Percentiles rank a stretch among this genome's conserved stretches.
phyloP scores from a whole-genome alignment of 371 early-diverging fungal genomes.

The Nosema muscidifuracis region DNA sequence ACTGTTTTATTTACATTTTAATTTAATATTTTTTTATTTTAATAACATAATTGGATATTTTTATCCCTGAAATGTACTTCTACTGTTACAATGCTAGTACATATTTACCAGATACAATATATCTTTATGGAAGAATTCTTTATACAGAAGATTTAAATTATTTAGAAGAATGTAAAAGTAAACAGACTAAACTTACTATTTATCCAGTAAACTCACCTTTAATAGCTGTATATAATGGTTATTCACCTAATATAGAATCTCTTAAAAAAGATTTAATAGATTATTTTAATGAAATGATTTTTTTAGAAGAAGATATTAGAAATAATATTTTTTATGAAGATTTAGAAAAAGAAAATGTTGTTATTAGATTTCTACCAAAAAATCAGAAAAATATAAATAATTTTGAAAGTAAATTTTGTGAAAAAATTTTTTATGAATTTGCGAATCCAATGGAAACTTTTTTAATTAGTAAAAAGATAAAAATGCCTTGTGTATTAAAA shows the following conservation, averaged over 20 bases:
- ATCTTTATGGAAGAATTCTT: neutral
- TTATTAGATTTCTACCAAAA: slow-evolving; percentile 28
- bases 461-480: slow-evolving; percentile 58
- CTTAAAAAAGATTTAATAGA: neutral
- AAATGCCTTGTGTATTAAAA: slow-evolving; percentile 49
- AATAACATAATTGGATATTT: neutral
- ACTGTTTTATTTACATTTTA: slow-evolving; percentile 6
- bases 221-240: neutral
- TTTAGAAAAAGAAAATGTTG: slow-evolving; percentile 14
- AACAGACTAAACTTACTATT: neutral
- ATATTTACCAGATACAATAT: neutral
- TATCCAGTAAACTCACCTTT: neutral
- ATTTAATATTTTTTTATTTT: neutral
- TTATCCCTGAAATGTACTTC: neutral
- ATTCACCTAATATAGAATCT: neutral
- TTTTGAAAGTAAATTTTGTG: slow-evolving; percentile 36
- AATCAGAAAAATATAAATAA: slow-evolving; percentile 13
- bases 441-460: slow-evolving; percentile 56
- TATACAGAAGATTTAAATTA: neutral
- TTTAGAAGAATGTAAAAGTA: neutral
- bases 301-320: slow-evolving; percentile 8
- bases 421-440: slow-evolving; percentile 52
- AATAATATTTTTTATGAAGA: slow-evolving; percentile 51
- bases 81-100: neutral
- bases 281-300: neutral